A percentile compares a stretch with the other conserved stretches of the same genome.
Conservation (phyloP, 208 protist species). For the Crithidia expoeki region DNA sequence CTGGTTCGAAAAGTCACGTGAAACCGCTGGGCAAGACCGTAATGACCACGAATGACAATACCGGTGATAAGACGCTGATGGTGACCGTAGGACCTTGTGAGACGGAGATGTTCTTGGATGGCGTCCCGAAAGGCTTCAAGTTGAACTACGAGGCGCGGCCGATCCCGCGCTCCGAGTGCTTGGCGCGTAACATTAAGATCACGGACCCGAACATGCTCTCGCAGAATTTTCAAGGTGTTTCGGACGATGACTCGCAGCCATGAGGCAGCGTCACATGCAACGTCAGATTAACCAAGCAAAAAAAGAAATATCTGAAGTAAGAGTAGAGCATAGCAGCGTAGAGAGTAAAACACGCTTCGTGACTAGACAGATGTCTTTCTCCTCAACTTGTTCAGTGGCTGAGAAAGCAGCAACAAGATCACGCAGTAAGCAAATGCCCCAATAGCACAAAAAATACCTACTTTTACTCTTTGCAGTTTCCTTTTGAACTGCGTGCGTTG, state of each 20-base stretch:
- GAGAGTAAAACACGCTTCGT: too few species aligned
- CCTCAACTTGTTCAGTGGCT: too few species aligned
- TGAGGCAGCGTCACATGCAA: background rate
- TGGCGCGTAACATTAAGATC: background rate
- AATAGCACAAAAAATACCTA: too few species aligned
- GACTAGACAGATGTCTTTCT: too few species aligned
- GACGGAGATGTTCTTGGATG: conserved; percentile 79
- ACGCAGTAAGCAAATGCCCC: too few species aligned
- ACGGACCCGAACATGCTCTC: conserved; percentile 2
- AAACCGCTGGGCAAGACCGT: conserved; percentile 53
- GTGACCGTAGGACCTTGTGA: conserved; percentile 46
- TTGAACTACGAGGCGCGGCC: conserved; percentile 72
- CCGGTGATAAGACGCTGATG: conserved; percentile 60
- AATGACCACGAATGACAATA: conserved; percentile 41
- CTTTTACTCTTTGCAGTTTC: too few species aligned
- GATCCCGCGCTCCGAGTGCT: conserved; percentile 20
- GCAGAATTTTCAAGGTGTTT: background rate
- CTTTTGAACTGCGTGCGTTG: too few species aligned
- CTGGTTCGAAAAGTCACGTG: conserved; percentile 69
- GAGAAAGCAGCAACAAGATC: too few species aligned
- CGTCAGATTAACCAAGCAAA: background rate
- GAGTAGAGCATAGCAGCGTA: too few species aligned
- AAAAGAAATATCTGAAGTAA: too few species aligned
- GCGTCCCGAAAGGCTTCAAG: conserved; percentile 81
- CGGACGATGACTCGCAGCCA: conserved; percentile 1